A percentile compares a stretch with the other conserved stretches of the same genome.
These are phyloP conservation scores for Penicillium janthinellum DNA, from an alignment of 2,329 filamentous ascomycete genomes.

Conservation along the genomic window DNA sequence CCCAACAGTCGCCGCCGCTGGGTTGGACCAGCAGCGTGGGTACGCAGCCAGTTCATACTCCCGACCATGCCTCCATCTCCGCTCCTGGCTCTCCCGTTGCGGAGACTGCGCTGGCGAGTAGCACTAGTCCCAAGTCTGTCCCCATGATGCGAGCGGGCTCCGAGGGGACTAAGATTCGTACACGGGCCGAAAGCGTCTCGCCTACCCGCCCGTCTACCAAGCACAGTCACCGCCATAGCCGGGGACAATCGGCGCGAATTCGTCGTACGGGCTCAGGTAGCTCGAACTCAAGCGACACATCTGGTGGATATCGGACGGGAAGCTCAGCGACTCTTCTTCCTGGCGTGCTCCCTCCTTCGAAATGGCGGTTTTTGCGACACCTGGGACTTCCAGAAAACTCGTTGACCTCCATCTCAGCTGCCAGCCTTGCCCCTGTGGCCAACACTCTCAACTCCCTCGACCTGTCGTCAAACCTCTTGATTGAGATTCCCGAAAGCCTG, in stretches of 20 bases:
- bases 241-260: slow-evolving; percentile 70
- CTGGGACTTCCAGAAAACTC: slow-evolving; percentile 90
- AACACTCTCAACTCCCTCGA: slow-evolving; percentile 91
- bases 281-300: slow-evolving; percentile 74
- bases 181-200: slow-evolving; percentile 72
- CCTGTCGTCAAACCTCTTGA: slow-evolving; percentile 87
- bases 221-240: slow-evolving; percentile 65
- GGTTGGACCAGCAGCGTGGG: slow-evolving; percentile 63
- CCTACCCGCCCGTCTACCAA: slow-evolving; percentile 76
- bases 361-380: slow-evolving; percentile 94
- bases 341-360: slow-evolving; percentile 74
- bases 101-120: slow-evolving; percentile 50
- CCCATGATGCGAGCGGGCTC: slow-evolving; percentile 62
- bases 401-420: slow-evolving; percentile 74
- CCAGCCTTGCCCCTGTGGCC: slow-evolving; percentile 77
- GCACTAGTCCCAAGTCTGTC: slow-evolving; percentile 51
- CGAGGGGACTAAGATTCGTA: slow-evolving; percentile 42
- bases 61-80: slow-evolving; percentile 68
- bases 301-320: slow-evolving; percentile 55
- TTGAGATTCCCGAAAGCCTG: slow-evolving; percentile 89
- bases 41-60: slow-evolving; percentile 62
- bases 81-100: slow-evolving; percentile 66
- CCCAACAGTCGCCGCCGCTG: slow-evolving; percentile 75
- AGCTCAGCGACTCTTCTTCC: slow-evolving; percentile 78
- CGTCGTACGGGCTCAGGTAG: slow-evolving; percentile 88